A percentile compares a stretch with the other conserved stretches of the same genome.
Conservation (phyloP, 768 basidiomycete species). For the Boletus sensibilis region DNA sequence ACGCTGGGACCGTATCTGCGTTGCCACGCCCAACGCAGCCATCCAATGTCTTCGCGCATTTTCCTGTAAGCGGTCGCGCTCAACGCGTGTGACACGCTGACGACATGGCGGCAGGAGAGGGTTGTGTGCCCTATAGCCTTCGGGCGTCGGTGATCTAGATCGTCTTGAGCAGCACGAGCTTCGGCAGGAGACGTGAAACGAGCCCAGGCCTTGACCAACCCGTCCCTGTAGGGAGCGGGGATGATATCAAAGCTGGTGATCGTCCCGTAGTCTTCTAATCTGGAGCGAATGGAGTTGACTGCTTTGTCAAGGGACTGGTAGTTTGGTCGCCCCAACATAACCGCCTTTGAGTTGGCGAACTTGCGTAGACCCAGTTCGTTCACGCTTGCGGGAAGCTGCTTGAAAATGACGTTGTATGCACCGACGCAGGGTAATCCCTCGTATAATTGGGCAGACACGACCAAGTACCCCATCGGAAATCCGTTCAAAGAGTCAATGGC, state of each 20-base stretch:
- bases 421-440: constrained; percentile 59
- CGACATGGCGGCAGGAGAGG: constrained; percentile 53
- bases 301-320: constrained; percentile 38
- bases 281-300: constrained; percentile 36
- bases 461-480: constrained; percentile 37
- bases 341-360: constrained; percentile 47
- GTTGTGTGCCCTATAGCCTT: constrained; percentile 44
- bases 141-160: constrained; percentile 48
- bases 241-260: constrained; percentile 44
- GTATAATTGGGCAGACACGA: constrained; percentile 50
- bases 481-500: constrained; percentile 47
- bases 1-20: constrained; percentile 32
- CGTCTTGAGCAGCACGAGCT: constrained; percentile 50
- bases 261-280: constrained; percentile 40
- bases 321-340: constrained; percentile 53
- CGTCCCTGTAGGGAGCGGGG: constrained; percentile 51
- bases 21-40: constrained; percentile 40
- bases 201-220: constrained; percentile 53
- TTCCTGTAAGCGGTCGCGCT: constrained; percentile 37
- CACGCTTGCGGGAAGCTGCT: constrained; percentile 48
- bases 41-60: constrained; percentile 45
- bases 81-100: constrained; percentile 49
- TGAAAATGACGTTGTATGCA: constrained; percentile 58
- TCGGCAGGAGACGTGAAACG: constrained; percentile 50
- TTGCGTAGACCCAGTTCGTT: constrained; percentile 41